Evolutionary conservation across 257 asterid species (phyloP).

Genomic region (Scutellaria galericulata): DNA sequence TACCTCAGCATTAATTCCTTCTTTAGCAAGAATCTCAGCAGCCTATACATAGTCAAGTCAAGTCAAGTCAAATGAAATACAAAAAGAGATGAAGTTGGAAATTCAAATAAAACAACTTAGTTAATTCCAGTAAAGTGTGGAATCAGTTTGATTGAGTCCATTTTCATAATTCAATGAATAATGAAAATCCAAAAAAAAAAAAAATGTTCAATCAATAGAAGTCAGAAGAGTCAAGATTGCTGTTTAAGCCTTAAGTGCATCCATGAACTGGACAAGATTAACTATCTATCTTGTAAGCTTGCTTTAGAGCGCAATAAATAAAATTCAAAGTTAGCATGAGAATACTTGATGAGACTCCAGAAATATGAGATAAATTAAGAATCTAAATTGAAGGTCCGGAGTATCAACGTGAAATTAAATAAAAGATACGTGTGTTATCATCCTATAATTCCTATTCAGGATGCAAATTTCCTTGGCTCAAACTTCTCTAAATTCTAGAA

Average conservation of each 20-base stretch:
- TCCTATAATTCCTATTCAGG: background rate
- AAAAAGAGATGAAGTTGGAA: conserved; percentile 15
- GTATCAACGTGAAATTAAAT: background rate
- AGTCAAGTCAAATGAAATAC: conserved; percentile 30
- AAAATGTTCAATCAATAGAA: no score
- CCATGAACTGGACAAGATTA: background rate
- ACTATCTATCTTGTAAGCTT: background rate
- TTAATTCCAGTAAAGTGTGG: background rate
- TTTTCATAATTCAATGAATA: background rate
- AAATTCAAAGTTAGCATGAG: background rate
- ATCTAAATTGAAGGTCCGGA: background rate
- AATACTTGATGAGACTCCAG: background rate
- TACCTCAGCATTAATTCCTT: conserved; percentile 89
- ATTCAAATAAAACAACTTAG: background rate
- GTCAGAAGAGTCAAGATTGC: no score
- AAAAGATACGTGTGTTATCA: background rate
- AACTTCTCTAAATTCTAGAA: background rate
- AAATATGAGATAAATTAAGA: background rate
- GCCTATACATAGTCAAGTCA: conserved; percentile 51
- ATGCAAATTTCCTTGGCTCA: background rate
- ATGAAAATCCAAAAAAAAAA: no score
- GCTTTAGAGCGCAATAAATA: background rate
- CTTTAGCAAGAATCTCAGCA: conserved; percentile 86
- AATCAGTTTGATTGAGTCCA: background rate
- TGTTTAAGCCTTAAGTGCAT: background rate